Evolutionary conservation across 2,329 filamentous ascomycete species (phyloP).

Genomic region (Cladosporium sp.): DNA sequence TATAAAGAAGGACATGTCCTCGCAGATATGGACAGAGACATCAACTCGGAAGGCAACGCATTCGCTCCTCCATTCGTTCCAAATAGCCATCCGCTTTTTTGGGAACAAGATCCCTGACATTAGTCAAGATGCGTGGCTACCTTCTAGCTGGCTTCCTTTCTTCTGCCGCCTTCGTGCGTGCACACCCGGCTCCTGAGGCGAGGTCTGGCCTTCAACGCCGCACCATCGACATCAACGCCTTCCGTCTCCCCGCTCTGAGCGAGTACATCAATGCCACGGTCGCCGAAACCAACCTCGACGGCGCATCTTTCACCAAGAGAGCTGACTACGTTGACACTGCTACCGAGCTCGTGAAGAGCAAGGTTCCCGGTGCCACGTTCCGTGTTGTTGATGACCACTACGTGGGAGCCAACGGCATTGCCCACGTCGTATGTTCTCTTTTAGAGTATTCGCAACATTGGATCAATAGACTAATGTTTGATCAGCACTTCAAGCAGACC

Average conservation of each 20-base stretch:
- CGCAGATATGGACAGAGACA: neutral
- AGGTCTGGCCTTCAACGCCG: slow-evolving; percentile 14
- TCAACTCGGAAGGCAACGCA: neutral
- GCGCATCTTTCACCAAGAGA: slow-evolving; percentile 8
- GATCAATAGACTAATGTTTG: neutral
- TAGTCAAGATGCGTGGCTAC: slow-evolving; percentile 7
- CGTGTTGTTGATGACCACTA: slow-evolving; percentile 53
- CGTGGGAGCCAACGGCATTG: slow-evolving; percentile 51
- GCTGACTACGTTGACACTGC: slow-evolving; percentile 31
- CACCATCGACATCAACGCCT: slow-evolving; percentile 31
- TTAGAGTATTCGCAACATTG: neutral
- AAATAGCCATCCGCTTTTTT: neutral
- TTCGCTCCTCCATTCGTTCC: neutral
- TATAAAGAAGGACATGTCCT: neutral
- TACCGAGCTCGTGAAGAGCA: slow-evolving; percentile 30
- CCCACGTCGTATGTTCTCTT: slow-evolving; percentile 41
- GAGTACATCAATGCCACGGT: slow-evolving; percentile 19
- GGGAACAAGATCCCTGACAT: slow-evolving; percentile 1
- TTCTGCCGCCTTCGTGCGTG: slow-evolving; percentile 6
- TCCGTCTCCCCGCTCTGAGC: slow-evolving; percentile 26
- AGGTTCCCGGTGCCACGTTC: slow-evolving; percentile 40
- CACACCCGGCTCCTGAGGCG: slow-evolving; percentile 8
- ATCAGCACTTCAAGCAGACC: slow-evolving; percentile 54
- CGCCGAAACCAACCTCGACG: slow-evolving; percentile 15
- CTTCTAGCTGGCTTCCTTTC: slow-evolving; percentile 11